phyloP scores from a whole-genome alignment of 2,329 filamentous ascomycete genomes.

The Talaromyces albobiverticillius region DNA sequence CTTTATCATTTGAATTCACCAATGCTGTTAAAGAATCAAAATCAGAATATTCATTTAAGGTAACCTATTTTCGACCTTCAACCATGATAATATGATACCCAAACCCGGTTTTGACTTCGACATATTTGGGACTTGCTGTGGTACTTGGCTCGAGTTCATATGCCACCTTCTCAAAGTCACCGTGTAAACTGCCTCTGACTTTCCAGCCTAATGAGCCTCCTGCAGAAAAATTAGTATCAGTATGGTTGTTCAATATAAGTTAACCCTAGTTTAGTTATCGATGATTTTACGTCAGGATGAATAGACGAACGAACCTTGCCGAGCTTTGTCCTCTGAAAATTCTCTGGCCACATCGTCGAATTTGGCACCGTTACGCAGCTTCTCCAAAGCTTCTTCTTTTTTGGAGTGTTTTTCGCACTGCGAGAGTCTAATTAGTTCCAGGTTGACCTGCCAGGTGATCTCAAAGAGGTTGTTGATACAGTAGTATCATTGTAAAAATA shows the following conservation, averaged over 20 bases:
- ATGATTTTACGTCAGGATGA: too few species aligned
- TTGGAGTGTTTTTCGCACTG: constrained; percentile 63
- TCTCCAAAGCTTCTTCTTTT: constrained; percentile 63
- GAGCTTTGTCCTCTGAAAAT: constrained; percentile 64
- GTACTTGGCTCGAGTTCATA: constrained; percentile 62
- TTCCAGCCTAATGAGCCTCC: constrained; percentile 65
- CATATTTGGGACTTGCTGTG: constrained; percentile 59
- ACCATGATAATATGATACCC: constrained; percentile 70
- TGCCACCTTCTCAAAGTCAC: constrained; percentile 60
- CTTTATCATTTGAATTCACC: too few species aligned
- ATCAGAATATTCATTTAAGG: too few species aligned
- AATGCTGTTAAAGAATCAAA: too few species aligned
- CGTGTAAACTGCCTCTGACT: constrained; percentile 53
- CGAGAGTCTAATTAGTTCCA: background rate
- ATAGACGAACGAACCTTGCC: constrained; percentile 44
- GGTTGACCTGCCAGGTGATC: background rate
- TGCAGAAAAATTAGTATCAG: constrained; percentile 27
- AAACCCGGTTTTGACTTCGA: constrained; percentile 60
- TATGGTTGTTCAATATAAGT: too few species aligned
- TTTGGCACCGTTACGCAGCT: constrained; percentile 57
- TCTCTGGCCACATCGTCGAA: constrained; percentile 65
- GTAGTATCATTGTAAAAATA: background rate
- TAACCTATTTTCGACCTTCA: constrained; percentile 58
- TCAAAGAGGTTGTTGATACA: too few species aligned
- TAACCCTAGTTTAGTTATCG: too few species aligned